phyloP scores from a whole-genome alignment of 2,329 filamentous ascomycete genomes.

The Dactylellina leptospora region DNA sequence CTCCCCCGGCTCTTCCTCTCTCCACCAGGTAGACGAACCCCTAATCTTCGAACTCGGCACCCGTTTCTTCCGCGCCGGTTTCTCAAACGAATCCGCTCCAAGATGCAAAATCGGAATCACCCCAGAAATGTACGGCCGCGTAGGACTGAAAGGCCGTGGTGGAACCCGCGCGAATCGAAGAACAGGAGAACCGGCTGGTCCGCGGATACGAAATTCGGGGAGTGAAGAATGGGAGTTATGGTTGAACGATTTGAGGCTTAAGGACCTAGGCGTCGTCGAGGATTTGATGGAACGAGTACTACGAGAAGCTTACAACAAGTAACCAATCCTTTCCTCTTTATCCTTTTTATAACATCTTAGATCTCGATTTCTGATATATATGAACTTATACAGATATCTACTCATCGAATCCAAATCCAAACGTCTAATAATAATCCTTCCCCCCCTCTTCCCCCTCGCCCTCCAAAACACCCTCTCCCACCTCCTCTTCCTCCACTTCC shows the following conservation, averaged over 20 bases:
- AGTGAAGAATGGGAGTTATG: conserved; percentile 76
- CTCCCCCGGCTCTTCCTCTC: conserved; percentile 66
- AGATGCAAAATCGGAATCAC: conserved; percentile 75
- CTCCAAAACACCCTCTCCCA: conserved; percentile 78
- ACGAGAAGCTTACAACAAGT: conserved; percentile 83
- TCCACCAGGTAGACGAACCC: conserved; percentile 80
- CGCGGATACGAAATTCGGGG: conserved; percentile 66
- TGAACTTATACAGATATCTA: conserved; percentile 64
- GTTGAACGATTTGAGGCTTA: conserved; percentile 74
- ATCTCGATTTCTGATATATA: conserved; percentile 8
- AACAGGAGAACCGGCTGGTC: conserved; percentile 61
- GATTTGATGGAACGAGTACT: conserved; percentile 87
- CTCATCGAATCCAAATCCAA: conserved; percentile 79
- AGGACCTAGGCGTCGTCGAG: conserved; percentile 80
- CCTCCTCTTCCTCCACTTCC: conserved; percentile 81
- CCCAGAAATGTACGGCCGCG: conserved; percentile 77
- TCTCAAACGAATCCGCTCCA: conserved; percentile 82
- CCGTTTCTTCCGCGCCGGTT: conserved; percentile 80
- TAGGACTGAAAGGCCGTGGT: conserved; percentile 78
- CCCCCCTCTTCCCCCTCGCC: conserved; percentile 78
- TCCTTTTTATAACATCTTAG: background rate
- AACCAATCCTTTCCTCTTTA: conserved; percentile 56
- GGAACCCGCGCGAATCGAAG: conserved; percentile 65
- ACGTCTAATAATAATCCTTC: conserved; percentile 77
- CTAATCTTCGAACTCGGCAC: conserved; percentile 84